Evolutionary conservation across 768 basidiomycete genomes (phyloP), one percentile per base, ranked within the genome.

Genomic region (Mycena floridula): DNA sequence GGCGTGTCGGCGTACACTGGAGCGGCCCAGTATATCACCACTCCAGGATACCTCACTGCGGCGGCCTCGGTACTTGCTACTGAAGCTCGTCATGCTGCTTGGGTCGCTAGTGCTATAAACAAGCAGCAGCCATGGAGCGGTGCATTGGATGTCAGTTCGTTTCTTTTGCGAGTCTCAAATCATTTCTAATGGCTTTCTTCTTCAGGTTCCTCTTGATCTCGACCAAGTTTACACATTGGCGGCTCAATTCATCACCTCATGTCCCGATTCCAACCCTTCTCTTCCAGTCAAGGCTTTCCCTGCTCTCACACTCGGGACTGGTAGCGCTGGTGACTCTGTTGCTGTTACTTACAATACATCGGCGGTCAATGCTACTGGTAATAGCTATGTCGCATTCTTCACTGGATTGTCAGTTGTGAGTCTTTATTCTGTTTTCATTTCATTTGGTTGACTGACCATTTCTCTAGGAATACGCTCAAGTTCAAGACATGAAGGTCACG

Each of bases 11-110:
- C 79, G 21, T 82, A 84, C 60, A 64, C 69, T 16, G 80, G 79
- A 22, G 77, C 78, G 25, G 72, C 74, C 5, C 62, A 66, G 44
- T 68, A 62, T 46, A 68, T 82, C 57, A 55, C 58, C 40, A 63
- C 67, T 58, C 30, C 67, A 46, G 63, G 58, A 18, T 73, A 71
- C 57, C 54, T 77, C n/a, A 70, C 75, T 22, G 74, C 71, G 15
- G 77, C 78, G 5, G 81, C 71, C 4, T 67, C 69, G 41, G 75
- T 85, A 50, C 68, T 81, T 37, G 65, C 77, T 30, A 75, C 73
- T 38, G 81, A 85, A 56, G 72, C 78, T 30, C 70, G 80, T 30
- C 79, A 83, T 48, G 72, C 73, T 9, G 63, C 69, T 28, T 83
- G 79, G 79, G 53, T 82, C 23, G 63, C 66, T 20, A 60, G 68